phyloP scores from a whole-genome alignment of 2,329 filamentous ascomycete species.

The Scedosporium dehoogii region DNA sequence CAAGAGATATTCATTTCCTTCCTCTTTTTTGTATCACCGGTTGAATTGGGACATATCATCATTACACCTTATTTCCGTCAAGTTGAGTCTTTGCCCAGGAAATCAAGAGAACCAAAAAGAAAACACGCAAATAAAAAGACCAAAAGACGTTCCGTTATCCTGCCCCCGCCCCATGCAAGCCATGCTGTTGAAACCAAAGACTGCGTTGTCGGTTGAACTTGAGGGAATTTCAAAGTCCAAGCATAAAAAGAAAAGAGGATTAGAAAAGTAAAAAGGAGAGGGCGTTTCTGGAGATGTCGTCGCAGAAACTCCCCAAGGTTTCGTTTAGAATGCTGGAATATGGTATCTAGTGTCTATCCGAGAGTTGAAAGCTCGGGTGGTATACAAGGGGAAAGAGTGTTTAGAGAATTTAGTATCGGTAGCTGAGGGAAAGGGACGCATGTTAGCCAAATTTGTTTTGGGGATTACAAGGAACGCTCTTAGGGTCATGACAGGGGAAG shows the following conservation, averaged over 20 bases:
- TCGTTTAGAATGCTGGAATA: conserved; percentile 11
- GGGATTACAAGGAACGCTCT: too few species aligned
- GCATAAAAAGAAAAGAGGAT: conserved; percentile 13
- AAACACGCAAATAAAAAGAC: conserved; percentile 8
- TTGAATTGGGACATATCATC: conserved; percentile 2
- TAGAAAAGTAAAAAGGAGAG: conserved; percentile 4
- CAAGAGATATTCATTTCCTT: neutral
- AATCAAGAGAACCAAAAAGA: conserved; percentile 13
- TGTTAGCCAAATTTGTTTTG: too few species aligned
- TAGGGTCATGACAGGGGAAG: neutral
- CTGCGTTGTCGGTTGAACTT: neutral
- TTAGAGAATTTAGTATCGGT: conserved; percentile 32
- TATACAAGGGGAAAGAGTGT: neutral
- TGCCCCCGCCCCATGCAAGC: conserved; percentile 9
- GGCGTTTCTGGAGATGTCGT: conserved; percentile 9
- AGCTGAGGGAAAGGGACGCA: conserved; percentile 16
- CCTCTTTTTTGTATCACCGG: neutral
- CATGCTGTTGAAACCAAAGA: conserved; percentile 7
- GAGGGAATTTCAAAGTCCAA: conserved; percentile 10
- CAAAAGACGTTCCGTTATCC: conserved; percentile 4
- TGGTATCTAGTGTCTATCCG: conserved; percentile 11
- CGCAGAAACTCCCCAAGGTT: conserved; percentile 9
- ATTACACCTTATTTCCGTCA: conserved; percentile 1
- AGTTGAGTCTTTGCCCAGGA: conserved; percentile 5
- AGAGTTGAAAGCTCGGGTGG: conserved; percentile 5